Conservation (phyloP, 1,139 yeast genomes). For the Magnusiomyces magnusii region DNA sequence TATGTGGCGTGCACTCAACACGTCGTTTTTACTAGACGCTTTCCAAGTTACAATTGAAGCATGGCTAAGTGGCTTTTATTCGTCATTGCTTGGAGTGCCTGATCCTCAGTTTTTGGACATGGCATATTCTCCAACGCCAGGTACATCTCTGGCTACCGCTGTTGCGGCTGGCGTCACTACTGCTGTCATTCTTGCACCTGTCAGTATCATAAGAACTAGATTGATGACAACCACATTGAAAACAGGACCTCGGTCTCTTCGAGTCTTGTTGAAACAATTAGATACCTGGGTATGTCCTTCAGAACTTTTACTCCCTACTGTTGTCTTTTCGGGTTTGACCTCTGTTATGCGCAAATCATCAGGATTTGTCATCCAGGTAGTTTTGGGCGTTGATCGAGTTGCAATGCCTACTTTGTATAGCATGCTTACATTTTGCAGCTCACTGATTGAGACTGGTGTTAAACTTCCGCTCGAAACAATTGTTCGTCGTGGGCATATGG, state of each 20-base stretch:
- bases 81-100: constrained; percentile 78
- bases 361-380: constrained; percentile 60
- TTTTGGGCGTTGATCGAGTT: constrained; percentile 61
- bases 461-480: constrained; percentile 84
- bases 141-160: constrained; percentile 57
- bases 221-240: constrained; percentile 54
- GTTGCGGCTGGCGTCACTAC: constrained; percentile 67
- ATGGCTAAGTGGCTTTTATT: constrained; percentile 82
- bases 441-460: constrained; percentile 59
- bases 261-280: constrained; percentile 34
- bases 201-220: constrained; percentile 72
- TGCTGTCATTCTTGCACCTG: constrained; percentile 69
- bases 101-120: constrained; percentile 85
- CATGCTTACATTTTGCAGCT: constrained; percentile 44
- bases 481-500: constrained; percentile 73
- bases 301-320: constrained; percentile 45
- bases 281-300: constrained; percentile 50
- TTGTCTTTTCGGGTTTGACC: constrained; percentile 55
- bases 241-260: constrained; percentile 34
- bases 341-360: constrained; percentile 61
- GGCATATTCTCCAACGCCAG: constrained; percentile 72
- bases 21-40: constrained; percentile 72
- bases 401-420: constrained; percentile 58
- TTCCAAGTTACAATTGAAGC: constrained; percentile 75
- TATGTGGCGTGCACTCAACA: constrained; percentile 78